Evolutionary conservation across 257 asterid genomes (phyloP), one percentile per base, ranked within the genome.

Genomic region (Cynanchum wilfordii): DNA sequence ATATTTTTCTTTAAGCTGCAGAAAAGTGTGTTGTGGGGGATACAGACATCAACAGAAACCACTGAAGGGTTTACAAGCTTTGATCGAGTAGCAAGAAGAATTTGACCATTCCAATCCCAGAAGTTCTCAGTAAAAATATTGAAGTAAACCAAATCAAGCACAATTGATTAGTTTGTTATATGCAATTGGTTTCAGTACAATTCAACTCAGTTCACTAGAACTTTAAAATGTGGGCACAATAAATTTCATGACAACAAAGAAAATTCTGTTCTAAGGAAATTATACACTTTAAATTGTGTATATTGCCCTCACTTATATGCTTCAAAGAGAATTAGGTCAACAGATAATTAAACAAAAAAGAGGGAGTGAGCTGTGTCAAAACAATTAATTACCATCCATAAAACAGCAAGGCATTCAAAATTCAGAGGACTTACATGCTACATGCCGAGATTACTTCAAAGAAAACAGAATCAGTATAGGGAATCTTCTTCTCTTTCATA

Each of bases 391-490:
- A n/a, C n/a, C n/a, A n/a, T n/a, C n/a, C n/a, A n/a, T n/a, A n/a
- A n/a, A n/a, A n/a, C n/a, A n/a, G n/a, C n/a, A n/a, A n/a, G n/a
- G n/a, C n/a, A n/a, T n/a, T n/a, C 47, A 45, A 54, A 77, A 71
- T 29, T 74, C 33, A 67, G 47, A 71, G 52, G 70, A 87, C 99
- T 82, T 82, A 94, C 99, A 88, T 77, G 84, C 86, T 89, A 83
- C 97, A 91, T 40, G 99, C 97, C 62, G 98, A 90, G 75, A 91
- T 81, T 79, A 90, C 79, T 76, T 94, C 98, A 79, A 85, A 91
- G 80, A 89, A 84, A 80, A 84, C 86, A 3, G 95, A 90, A 82
- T 94, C 98, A 68, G 73, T 79, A 76, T 83, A 85, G 3, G 84
- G 86, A 74, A 94, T 86, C 38, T 83, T 75, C 80, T 88, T 89